Base-by-base conservation (phyloP, 768 basidiomycete species). In the Favolaschia claudopus region DNA sequence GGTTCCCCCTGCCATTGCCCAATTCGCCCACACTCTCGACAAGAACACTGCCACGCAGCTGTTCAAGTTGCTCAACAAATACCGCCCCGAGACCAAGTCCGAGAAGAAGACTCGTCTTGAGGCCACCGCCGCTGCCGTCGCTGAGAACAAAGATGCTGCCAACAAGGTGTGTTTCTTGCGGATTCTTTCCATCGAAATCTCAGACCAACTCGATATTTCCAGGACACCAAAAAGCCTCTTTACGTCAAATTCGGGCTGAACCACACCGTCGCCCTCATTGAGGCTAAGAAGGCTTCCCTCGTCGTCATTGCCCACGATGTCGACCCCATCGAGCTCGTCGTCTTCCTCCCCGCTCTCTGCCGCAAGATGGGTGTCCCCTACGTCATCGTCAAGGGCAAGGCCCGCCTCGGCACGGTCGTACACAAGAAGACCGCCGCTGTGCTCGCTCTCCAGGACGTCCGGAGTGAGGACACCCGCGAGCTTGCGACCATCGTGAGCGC, bases 281-380 rank as follows among this genome's bases (percentile, higher is more conserved):
- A 99, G 82, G 92, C 92, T 71, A 98, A 99, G 87, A 98, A 98
- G 83, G 96, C 96, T 36, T 85, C 90, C 40, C 89, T 99, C 58
- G 96, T 98, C 65, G 86, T 95, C 78, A 96, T 99, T 66, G 95
- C 92, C 33, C 94, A 98, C 75, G 96, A 99, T 74, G 96, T 99
- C 60, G 96, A 99, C 84, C 96, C 96, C 37, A 97, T 99, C 64
- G 96, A 99, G 81, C 91, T 99, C 69, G 96, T 99, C 65, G 87
- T 99, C 78, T 99, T 93, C 89, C 85, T 99, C 59, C 96, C 96
- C 55, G 95, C 96, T 53, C 89, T 98, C 60, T 99, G 96, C 83
- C 90, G 95, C 78, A 98, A 99, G 89, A 98, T 98, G 96, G 96
- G 96, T 76, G 92, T 98, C 31, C 96, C 96, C 36, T 98, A 99